These are phyloP conservation scores for Heracleum sosnowskyi DNA, from an alignment of 129 eudicot genomes.

Conservation along the genomic window DNA sequence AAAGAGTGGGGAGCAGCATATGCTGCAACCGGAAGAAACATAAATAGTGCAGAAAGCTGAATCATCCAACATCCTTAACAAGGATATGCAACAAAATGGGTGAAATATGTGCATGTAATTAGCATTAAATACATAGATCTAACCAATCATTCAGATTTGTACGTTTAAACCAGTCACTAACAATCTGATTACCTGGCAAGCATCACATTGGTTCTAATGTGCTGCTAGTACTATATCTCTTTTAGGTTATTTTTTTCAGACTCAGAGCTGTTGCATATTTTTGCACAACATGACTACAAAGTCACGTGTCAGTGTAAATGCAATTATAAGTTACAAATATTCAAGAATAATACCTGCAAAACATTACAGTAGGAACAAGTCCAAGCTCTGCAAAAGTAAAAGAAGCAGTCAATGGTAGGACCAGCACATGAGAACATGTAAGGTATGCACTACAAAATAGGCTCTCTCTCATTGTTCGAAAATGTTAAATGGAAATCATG, in stretches of 20 bases:
- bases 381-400: constrained; percentile 54
- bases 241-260: neutral
- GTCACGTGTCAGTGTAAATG: neutral
- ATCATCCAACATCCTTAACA: neutral
- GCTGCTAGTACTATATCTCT: neutral
- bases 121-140: neutral
- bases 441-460: neutral
- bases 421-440: neutral
- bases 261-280: neutral
- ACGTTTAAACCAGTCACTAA: neutral
- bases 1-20: neutral
- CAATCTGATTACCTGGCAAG: neutral
- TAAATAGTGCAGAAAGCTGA: neutral
- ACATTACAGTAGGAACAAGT: constrained; percentile 80
- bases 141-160: neutral
- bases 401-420: constrained; percentile 23
- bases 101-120: neutral
- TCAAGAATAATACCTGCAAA: constrained; percentile 64
- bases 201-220: neutral
- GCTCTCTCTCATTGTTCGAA: neutral
- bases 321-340: neutral
- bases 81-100: neutral
- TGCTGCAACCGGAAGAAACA: neutral
- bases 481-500: neutral
- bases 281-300: neutral